A percentile compares a stretch with the other conserved stretches of the same genome.
These are phyloP conservation scores for Poterioochromonas sp. DNA, from an alignment of 352 stramenopile species.

Conservation along the genomic window DNA sequence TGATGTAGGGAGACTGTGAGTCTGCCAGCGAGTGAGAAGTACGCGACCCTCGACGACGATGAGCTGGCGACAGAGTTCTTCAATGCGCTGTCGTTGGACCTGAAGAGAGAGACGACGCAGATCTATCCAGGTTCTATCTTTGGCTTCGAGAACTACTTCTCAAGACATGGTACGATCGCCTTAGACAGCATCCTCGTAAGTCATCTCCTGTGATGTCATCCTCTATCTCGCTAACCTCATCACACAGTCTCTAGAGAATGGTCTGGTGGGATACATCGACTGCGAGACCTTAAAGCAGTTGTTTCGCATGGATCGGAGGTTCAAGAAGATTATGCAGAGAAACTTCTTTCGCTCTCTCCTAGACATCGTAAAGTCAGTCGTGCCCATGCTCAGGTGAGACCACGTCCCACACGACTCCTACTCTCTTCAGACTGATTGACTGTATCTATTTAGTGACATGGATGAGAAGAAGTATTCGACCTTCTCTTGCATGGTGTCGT, in stretches of 20 bases:
- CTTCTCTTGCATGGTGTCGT: background rate
- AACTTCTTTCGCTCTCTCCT: background rate
- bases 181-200: background rate
- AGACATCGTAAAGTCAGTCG: background rate
- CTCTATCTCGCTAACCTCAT: background rate
- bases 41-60: too few relatives aligned
- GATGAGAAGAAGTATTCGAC: background rate
- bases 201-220: background rate
- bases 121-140: slow-evolving; percentile 14
- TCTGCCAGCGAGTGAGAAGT: too few relatives aligned
- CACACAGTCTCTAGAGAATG: background rate
- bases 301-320: background rate
- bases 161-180: background rate
- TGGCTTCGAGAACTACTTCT: background rate
- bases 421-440: too few relatives aligned
- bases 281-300: background rate
- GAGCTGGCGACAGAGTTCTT: too few relatives aligned
- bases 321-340: background rate
- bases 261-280: background rate
- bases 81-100: background rate
- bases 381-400: background rate
- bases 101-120: background rate
- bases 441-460: background rate
- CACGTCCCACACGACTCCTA: too few relatives aligned
- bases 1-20: too few relatives aligned